phyloP scores from a whole-genome alignment of 495 filamentous ascomycete genomes.

The Neurospora sp. region DNA sequence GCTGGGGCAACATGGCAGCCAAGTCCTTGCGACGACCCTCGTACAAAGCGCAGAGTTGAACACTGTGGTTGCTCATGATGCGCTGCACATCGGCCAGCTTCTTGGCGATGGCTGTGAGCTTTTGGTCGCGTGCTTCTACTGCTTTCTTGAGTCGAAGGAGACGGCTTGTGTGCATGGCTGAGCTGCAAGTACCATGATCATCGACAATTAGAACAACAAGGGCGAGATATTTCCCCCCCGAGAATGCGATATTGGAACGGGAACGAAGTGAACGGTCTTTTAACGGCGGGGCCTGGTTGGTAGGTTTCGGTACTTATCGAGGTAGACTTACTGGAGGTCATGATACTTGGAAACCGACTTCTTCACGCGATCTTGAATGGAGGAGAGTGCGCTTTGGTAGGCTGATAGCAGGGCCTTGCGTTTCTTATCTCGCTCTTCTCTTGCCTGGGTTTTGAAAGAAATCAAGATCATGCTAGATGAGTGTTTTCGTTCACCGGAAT shows the following conservation, averaged over 20 bases:
- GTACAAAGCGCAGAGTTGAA: conserved; percentile 17
- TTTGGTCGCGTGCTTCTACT: conserved; percentile 14
- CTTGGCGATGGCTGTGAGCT: conserved; percentile 7
- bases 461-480: not conserved
- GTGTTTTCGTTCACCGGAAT: not conserved
- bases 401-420: conserved; percentile 11
- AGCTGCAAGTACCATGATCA: not conserved
- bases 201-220: not conserved
- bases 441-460: conserved; percentile 3
- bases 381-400: conserved; percentile 4
- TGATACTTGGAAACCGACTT: conserved; percentile 12
- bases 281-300: not conserved
- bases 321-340: conserved; percentile 8
- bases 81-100: conserved; percentile 15
- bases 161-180: not conserved
- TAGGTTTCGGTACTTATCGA: conserved; percentile 1
- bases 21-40: conserved; percentile 13
- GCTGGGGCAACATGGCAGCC: not conserved
- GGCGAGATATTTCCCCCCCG: not conserved
- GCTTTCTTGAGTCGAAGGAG: conserved; percentile 10
- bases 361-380: conserved; percentile 9
- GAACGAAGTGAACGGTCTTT: not conserved
- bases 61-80: conserved; percentile 13
- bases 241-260: not conserved
- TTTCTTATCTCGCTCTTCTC: conserved; percentile 15